Base-by-base conservation (phyloP, 805 yeast species). In the Yamadazyma sp. region DNA sequence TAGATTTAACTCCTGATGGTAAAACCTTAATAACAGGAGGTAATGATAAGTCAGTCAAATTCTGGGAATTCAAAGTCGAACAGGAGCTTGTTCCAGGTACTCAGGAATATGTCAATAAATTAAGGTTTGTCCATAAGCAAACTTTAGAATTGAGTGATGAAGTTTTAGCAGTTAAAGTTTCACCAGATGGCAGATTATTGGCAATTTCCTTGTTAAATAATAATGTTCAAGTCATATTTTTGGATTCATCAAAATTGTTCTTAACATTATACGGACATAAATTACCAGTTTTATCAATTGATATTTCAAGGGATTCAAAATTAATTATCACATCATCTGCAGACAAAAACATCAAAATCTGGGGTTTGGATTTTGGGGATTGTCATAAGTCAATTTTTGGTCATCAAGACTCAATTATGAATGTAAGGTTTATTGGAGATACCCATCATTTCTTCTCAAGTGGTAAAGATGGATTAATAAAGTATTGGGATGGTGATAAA, bases 281-380 rank as follows among this genome's bases (percentile, higher is more conserved):
- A 56, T 73, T 93, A 42, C 98, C 98, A 0, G 98, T 93, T 2
- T 69, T 93, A 35, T 82, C 96, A 3, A 76, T 93, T 47, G 98
- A 93, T 56, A 88, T 93, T 28, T 86, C 98, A 1, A 70, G 60
- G 48, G 99, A 93, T 58, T 80, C 91, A 24, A 91, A 93, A 59
- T 58, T 93, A 48, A 74, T 93, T 42, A 79, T 91, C 35, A 86
- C 98, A 0, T 86, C 96, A 4, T 87, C 97, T 1, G 98, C 98
- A 0, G 99, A 93, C 62, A 93, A 93, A 60, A 93, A 93, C 60
- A 86, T 93, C 55, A 88, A 94, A 62, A 84, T 93, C 39, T 93
- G 99, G 99, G 99, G 99, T 33, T 67, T 93, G 39, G 98, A 93
- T 58, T 93, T 93, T 61, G 99, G 99, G 62, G 99, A 93, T 61